Evolutionary conservation across 148 eudicot species (phyloP).

Genomic region (Euryodendron excelsum): DNA sequence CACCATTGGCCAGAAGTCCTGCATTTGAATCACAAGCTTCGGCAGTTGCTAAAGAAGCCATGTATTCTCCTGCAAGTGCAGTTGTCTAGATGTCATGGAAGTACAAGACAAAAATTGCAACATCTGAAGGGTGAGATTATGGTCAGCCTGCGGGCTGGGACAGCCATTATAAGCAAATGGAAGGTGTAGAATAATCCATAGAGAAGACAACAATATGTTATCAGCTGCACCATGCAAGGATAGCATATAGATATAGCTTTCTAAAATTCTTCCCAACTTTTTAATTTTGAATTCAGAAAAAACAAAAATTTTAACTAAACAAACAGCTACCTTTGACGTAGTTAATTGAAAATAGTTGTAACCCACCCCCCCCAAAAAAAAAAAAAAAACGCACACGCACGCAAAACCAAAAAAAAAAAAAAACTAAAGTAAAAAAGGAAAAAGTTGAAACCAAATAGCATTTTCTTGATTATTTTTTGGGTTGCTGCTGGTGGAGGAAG

Average conservation of each 20-base stretch:
- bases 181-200: background rate
- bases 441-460: too few species aligned
- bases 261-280: background rate
- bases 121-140: background rate
- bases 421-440: too few species aligned
- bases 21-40: conserved; percentile 38
- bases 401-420: too few species aligned
- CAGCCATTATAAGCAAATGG: background rate
- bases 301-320: background rate
- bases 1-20: conserved; percentile 32
- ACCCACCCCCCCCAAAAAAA: background rate
- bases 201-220: background rate
- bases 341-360: background rate
- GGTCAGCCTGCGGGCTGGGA: background rate
- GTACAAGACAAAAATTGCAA: background rate
- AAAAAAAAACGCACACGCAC: too few species aligned
- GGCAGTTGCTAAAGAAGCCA: conserved; percentile 39
- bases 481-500: too few species aligned
- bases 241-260: background rate
- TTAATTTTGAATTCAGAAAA: background rate
- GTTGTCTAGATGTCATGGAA: background rate
- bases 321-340: background rate
- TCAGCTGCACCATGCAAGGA: background rate
- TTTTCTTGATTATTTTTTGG: too few species aligned
- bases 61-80: conserved; percentile 12